These are phyloP conservation scores for Cercospora sp. DNA, from an alignment of 2,329 filamentous ascomycete species.

Conservation along the genomic window DNA sequence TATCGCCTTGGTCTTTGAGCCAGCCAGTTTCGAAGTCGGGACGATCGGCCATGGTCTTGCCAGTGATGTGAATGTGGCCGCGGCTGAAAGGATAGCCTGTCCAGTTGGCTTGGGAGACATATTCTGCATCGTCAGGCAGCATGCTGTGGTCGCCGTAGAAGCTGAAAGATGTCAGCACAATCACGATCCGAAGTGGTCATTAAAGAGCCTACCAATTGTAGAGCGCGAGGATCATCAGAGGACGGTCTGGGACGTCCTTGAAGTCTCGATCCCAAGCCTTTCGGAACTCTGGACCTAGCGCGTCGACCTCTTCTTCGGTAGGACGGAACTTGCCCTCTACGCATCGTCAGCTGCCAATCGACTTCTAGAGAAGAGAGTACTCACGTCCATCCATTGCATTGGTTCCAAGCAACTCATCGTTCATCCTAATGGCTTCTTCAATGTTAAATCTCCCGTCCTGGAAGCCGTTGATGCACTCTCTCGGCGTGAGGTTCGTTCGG, in stretches of 20 bases:
- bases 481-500: constrained; percentile 47
- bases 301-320: constrained; percentile 53
- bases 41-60: constrained; percentile 47
- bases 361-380: background rate
- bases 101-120: constrained; percentile 56
- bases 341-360: background rate
- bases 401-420: constrained; percentile 57
- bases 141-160: constrained; percentile 39
- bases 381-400: constrained; percentile 56
- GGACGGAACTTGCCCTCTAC: constrained; percentile 57
- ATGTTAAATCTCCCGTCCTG: constrained; percentile 52
- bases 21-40: constrained; percentile 61
- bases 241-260: constrained; percentile 48
- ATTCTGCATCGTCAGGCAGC: constrained; percentile 48
- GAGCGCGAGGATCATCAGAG: constrained; percentile 50
- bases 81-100: constrained; percentile 63
- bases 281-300: constrained; percentile 56
- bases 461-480: constrained; percentile 58
- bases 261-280: constrained; percentile 60
- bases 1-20: constrained; percentile 55
- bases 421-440: constrained; percentile 48
- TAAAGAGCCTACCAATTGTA: constrained; percentile 36
- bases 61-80: constrained; percentile 61
- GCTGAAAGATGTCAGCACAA: constrained; percentile 6
- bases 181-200: too few species aligned